A percentile compares a stretch with the other conserved stretches of the same genome.
These are phyloP conservation scores for Globisporangium uncinulatum DNA, from an alignment of 352 stramenopile genomes.

Conservation along the genomic window DNA sequence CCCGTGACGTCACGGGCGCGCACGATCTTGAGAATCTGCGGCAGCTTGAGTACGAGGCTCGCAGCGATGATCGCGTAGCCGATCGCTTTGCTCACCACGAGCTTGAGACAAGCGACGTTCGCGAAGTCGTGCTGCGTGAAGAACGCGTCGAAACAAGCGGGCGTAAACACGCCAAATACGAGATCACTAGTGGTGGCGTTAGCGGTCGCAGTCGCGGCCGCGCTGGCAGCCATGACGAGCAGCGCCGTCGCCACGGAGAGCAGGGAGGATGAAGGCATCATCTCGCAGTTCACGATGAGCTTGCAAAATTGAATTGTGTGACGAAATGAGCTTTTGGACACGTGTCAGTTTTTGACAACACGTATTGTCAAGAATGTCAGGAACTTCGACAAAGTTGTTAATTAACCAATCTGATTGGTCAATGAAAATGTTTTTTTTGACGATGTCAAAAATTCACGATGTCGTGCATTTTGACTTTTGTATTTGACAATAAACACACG, in stretches of 20 bases:
- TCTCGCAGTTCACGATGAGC: no score
- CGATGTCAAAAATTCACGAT: no score
- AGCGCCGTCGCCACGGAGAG: background rate
- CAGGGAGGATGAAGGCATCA: no score
- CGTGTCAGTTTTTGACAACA: no score
- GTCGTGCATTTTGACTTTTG: no score
- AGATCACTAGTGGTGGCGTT: constrained; percentile 20
- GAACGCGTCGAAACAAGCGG: constrained; percentile 77
- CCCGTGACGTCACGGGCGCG: constrained; percentile 74
- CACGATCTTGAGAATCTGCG: constrained; percentile 88
- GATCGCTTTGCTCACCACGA: constrained; percentile 75
- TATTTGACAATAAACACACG: no score
- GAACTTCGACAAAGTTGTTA: no score
- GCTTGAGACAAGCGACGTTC: constrained; percentile 81
- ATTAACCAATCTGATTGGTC: no score
- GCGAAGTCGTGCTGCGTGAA: constrained; percentile 76
- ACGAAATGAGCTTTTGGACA: no score
- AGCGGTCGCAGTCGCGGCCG: constrained; percentile 6
- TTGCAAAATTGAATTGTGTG: no score
- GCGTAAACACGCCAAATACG: constrained; percentile 65
- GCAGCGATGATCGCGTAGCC: constrained; percentile 86
- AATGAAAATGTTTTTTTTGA: no score
- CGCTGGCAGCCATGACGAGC: background rate
- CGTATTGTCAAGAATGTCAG: no score
- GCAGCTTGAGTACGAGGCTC: constrained; percentile 83